phyloP scores from a whole-genome alignment of 2,329 filamentous ascomycete species.

The Mariannaea sp. region DNA sequence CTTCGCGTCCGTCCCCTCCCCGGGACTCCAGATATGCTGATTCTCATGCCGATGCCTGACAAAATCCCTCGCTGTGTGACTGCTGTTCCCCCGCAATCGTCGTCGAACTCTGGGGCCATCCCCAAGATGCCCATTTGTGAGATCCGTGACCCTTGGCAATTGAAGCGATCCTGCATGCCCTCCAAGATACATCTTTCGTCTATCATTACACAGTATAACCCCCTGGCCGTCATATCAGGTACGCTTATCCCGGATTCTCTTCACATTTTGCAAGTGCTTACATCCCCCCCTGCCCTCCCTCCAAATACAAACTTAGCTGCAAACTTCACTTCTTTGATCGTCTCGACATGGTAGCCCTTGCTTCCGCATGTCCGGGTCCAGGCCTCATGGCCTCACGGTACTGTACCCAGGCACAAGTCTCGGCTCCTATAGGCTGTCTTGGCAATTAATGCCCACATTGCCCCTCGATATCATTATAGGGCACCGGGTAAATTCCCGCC shows the following conservation, averaged over 20 bases:
- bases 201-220: too few species aligned
- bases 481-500: too few species aligned
- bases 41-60: neutral
- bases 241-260: neutral
- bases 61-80: neutral
- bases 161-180: neutral
- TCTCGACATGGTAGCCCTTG: neutral
- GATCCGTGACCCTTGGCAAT: neutral
- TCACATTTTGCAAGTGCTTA: neutral
- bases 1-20: neutral
- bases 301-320: neutral
- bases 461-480: too few species aligned
- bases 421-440: neutral
- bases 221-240: neutral
- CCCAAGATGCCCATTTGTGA: neutral
- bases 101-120: neutral
- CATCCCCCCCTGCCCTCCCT: neutral
- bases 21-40: neutral
- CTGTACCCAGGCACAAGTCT: neutral
- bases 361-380: neutral
- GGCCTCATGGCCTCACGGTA: neutral
- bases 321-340: neutral
- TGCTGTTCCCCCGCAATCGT: neutral
- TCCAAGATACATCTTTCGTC: neutral
- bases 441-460: neutral